phyloP scores from a whole-genome alignment of 805 yeast species.

The Starmera caribaea region DNA sequence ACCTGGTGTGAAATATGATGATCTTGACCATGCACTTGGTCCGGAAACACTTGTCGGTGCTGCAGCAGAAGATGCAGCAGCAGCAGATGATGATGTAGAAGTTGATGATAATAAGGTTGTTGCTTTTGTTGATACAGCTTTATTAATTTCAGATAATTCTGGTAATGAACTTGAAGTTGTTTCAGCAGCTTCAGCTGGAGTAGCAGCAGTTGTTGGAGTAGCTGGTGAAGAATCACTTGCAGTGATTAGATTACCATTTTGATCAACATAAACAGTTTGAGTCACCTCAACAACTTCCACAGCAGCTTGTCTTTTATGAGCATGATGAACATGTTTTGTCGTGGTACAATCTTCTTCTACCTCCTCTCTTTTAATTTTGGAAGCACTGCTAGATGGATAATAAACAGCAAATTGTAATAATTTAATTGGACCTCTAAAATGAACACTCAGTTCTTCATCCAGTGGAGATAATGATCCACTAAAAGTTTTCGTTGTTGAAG shows the following conservation, averaged over 20 bases:
- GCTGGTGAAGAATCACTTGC: constrained; percentile 11
- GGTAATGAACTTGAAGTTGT: constrained; percentile 10
- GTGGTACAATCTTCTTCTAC: constrained; percentile 25
- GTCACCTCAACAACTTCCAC: constrained; percentile 66
- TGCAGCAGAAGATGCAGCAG: constrained; percentile 24
- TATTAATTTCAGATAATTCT: constrained; percentile 1
- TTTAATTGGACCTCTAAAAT: constrained; percentile 83
- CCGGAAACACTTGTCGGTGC: constrained; percentile 28
- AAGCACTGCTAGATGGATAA: constrained; percentile 50
- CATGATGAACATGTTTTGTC: constrained; percentile 32
- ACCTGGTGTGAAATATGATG: constrained; percentile 68
- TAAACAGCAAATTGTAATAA: constrained; percentile 85
- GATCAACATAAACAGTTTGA: constrained; percentile 65
- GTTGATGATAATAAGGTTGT: constrained; percentile 8
- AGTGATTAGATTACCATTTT: constrained; percentile 32
- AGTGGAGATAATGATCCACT: constrained; percentile 71
- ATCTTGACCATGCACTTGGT: constrained; percentile 62
- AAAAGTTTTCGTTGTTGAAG: constrained; percentile 47
- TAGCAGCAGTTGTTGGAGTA: constrained; percentile 14
- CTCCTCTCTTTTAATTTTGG: constrained; percentile 30
- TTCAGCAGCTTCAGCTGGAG: constrained; percentile 18
- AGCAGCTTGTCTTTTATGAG: constrained; percentile 50
- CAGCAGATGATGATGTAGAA: constrained; percentile 10
- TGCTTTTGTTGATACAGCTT: constrained; percentile 12
- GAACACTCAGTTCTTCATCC: constrained; percentile 80